Evolutionary conservation across 345 rosid genomes (phyloP), one percentile per base, ranked within the genome.

Genomic region (Brassica cretica): DNA sequence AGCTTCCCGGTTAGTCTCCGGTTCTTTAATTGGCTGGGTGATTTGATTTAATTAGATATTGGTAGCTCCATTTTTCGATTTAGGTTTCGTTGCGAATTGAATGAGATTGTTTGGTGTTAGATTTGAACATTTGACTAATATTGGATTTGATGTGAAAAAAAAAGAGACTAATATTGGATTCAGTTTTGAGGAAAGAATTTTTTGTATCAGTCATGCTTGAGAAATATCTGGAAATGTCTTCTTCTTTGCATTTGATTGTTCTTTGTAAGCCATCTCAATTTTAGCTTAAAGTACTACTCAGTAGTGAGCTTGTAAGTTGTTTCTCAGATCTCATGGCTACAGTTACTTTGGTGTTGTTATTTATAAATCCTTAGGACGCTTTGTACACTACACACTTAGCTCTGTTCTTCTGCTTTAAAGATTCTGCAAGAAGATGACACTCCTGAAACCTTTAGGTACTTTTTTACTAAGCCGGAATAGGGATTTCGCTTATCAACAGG

Each of bases 1-100:
- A 60, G 78, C 6, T 78, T 39, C 44, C 60, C 46, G 82, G 85
- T 86, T 33, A 77, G 86, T 81, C 15, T 60, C 5, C 21, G 68
- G 33, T 46, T 70, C 37, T 12, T 19, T 15, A 33, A 53, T 9
- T 39, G 4, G 53, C 61, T 73, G 72, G 2, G 53, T 71, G 46
- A 15, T 49, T 77, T 30, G 71, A 74, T 79, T 68, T 14, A 7
- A 73, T 21, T 59, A 2, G 12, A 33, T 24, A 24, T 24, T 24
- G 2, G 25, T 3, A 3, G 25, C 2, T 24, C 25, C 1, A 24
- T 24, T 24, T 24, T 24, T 24, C 25, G 25, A 3, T 24, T 24
- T 24, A 24, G 4, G n/a, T 78, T 78, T 59, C 25, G 2, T 73
- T 46, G 15, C 4, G 64, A 61, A 68, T 61, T 46, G 2, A 1